Conservation (phyloP, 495 filamentous ascomycete species). For the Trichoderma virens region DNA sequence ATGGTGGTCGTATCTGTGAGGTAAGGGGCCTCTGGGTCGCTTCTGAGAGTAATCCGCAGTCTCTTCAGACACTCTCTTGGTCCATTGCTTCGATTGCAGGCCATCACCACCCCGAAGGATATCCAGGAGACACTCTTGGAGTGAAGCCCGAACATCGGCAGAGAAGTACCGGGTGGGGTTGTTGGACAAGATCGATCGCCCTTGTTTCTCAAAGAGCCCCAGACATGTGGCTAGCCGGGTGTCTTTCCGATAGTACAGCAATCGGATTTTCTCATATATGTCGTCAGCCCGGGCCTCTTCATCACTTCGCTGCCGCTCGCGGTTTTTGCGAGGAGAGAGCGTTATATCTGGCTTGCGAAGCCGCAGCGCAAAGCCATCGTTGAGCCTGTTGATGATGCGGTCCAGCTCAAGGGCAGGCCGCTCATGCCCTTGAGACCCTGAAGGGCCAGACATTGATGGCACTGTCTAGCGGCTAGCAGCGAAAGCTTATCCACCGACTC, state of each 20-base stretch:
- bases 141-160: not conserved
- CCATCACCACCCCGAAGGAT: not conserved
- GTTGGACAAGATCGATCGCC: not conserved
- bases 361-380: not conserved
- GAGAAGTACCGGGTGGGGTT: constrained; percentile 4
- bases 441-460: not conserved
- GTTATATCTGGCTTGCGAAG: constrained; percentile 13
- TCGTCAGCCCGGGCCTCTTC: constrained; percentile 12
- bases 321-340: constrained; percentile 13
- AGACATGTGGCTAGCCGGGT: constrained; percentile 13
- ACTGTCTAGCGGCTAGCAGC: no score
- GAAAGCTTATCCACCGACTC: no score
- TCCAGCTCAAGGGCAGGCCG: not conserved
- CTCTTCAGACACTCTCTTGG: not conserved
- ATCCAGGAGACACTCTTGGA: not conserved
- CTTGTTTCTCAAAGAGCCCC: constrained; percentile 13
- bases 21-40: not conserved
- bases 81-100: not conserved
- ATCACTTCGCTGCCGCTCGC: constrained; percentile 1
- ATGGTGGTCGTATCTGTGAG: not conserved
- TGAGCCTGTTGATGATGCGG: not conserved
- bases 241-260: constrained; percentile 16
- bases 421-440: not conserved
- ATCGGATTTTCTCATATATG: constrained; percentile 16
- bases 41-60: not conserved